These are phyloP conservation scores for Gyromitra esculenta DNA, from an alignment of 2,329 filamentous ascomycete species.

Conservation along the genomic window DNA sequence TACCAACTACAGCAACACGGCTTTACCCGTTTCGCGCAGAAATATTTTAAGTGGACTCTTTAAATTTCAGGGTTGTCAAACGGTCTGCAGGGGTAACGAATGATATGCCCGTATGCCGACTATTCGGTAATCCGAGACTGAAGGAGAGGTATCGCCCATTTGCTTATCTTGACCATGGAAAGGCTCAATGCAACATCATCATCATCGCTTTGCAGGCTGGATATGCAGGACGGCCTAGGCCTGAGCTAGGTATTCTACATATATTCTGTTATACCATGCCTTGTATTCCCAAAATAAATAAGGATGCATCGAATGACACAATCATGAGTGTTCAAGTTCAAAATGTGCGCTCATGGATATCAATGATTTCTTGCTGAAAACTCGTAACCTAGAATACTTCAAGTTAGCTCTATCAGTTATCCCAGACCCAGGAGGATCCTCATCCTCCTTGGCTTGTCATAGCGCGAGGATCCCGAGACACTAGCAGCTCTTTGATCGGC, in stretches of 20 bases:
- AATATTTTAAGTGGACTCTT: background rate
- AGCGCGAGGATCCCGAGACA: constrained; percentile 26
- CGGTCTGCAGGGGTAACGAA: constrained; percentile 15
- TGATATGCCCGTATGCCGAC: background rate
- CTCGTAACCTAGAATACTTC: background rate
- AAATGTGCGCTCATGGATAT: background rate
- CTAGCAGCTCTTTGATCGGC: constrained; percentile 20
- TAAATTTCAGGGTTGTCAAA: constrained; percentile 9
- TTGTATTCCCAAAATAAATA: background rate
- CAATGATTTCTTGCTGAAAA: constrained; percentile 4
- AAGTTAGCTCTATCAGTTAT: constrained; percentile 1
- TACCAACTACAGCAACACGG: background rate
- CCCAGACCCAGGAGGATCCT: background rate
- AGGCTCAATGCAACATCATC: background rate
- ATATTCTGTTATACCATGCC: background rate
- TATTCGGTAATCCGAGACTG: constrained; percentile 16
- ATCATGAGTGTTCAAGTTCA: too few relatives aligned
- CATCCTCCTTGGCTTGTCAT: constrained; percentile 15
- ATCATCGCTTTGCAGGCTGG: background rate
- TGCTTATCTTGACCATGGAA: constrained; percentile 30
- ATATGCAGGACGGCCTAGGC: background rate
- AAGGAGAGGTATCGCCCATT: constrained; percentile 2
- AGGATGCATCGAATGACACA: background rate
- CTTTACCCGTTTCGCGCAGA: constrained; percentile 1
- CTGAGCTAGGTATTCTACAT: too few relatives aligned